Base-by-base conservation (phyloP, 129 eudicot species). In the Heracleum sosnowskyi region DNA sequence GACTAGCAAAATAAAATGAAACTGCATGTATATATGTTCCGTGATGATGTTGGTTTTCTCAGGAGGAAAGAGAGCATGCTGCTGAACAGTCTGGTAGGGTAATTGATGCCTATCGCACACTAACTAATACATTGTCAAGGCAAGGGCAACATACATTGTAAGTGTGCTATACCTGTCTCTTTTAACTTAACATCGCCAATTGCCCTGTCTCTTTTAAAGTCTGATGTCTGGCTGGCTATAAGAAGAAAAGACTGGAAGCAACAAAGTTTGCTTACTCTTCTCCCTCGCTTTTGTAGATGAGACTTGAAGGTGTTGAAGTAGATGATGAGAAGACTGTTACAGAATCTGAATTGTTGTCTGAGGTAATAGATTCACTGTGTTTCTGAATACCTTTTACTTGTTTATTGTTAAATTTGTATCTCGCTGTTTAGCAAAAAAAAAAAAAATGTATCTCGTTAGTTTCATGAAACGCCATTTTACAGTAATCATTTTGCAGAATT, bases 61-160 rank as follows among this genome's bases (percentile, higher is more conserved):
- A 91, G 98, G 86, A 85, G 77, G 98, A 93, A 85, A 86, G 90
- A 79, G 97, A 88, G 77, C 91, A 91, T 89, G 97, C 98, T 15
- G 98, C 98, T 62, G 97, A 91, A 76, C 98, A 93, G 79, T 93
- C 98, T 79, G 89, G 93, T 57, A 79, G 92, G 83, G 96, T 93
- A 45, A 93, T 90, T 11, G 95, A 91, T 81, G 97, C 97, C 26
- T 93, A 91, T 78, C 87, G 86, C 37, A 93, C 96, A n/a, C 96
- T 93, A 35, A 83, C 84, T 69, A 79, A 89, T 74, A 91, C 98
- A 24, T 80, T 93, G 88, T 82, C 79, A 57, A 84, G 88, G 83
- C 79, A 57, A 84, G 98, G 85, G 98, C 98, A 1, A 84, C 86
- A 36, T 93, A 93, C 78, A 73, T 91, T 15, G 98, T 93, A 91